These are phyloP conservation scores for Multifurca ochricompacta DNA, from an alignment of 768 basidiomycete species.

Conservation along the genomic window DNA sequence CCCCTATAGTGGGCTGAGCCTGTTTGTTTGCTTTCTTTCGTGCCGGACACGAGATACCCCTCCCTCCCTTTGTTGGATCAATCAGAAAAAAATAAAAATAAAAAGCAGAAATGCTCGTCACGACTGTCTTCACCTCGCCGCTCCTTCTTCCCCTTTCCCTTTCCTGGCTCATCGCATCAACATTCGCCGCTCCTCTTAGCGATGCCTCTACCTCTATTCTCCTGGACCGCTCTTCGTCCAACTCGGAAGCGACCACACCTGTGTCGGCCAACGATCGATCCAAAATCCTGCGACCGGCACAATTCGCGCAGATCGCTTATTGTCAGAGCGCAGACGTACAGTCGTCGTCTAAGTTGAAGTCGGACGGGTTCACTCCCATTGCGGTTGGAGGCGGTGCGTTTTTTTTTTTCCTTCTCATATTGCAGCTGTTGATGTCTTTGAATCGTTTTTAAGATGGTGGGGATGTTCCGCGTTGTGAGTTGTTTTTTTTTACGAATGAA, in stretches of 20 bases:
- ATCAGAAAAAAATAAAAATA: background rate
- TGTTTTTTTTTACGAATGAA: background rate
- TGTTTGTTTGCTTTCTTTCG: background rate
- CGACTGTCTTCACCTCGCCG: background rate
- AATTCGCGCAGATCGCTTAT: conserved; percentile 33
- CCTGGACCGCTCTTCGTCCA: background rate
- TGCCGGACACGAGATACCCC: background rate
- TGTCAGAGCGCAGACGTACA: conserved; percentile 31
- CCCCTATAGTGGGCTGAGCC: background rate
- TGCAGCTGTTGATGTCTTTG: background rate
- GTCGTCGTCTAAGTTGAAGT: conserved; percentile 26
- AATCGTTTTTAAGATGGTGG: conserved; percentile 24
- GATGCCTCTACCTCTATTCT: no score
- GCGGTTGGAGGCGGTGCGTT: conserved; percentile 32
- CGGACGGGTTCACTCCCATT: conserved; percentile 24
- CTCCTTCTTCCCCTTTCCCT: background rate
- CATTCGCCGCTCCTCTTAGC: background rate
- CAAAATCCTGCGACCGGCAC: conserved; percentile 27
- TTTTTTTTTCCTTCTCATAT: background rate
- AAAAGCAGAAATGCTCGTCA: background rate
- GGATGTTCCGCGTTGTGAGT: conserved; percentile 27
- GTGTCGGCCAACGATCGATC: background rate
- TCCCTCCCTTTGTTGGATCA: no score
- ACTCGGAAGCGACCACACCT: background rate
- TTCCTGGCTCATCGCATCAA: no score